phyloP scores from a whole-genome alignment of 352 stramenopile genomes.

The Globisporangium viniferum region DNA sequence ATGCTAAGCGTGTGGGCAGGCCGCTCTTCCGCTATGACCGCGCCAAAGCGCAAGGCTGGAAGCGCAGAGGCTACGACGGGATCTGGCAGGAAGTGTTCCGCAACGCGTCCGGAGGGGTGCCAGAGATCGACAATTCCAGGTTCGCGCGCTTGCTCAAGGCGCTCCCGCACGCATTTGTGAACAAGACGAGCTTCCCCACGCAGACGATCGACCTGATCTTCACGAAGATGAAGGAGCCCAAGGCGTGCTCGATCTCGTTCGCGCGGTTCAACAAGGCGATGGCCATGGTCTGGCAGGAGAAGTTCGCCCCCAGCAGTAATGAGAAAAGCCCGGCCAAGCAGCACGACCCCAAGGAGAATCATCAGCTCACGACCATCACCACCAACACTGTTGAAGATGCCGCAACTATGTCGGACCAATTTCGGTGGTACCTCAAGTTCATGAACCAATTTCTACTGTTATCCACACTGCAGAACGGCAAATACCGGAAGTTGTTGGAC shows the following conservation, averaged over 20 bases:
- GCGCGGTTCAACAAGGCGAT: constrained; percentile 61
- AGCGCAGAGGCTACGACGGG: constrained; percentile 53
- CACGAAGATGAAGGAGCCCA: constrained; percentile 73
- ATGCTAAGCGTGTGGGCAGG: constrained; percentile 28
- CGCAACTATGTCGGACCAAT: constrained; percentile 20
- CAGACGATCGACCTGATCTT: constrained; percentile 66
- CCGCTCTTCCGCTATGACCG: constrained; percentile 38
- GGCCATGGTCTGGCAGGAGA: constrained; percentile 53
- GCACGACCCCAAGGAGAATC: constrained; percentile 2
- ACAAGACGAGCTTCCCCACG: constrained; percentile 51
- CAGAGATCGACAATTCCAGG: constrained; percentile 66
- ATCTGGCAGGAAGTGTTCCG: constrained; percentile 70
- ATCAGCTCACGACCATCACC: background rate
- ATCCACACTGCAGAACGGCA: constrained; percentile 52
- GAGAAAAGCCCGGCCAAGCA: background rate
- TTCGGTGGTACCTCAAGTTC: constrained; percentile 49
- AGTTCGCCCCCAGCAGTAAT: constrained; percentile 24
- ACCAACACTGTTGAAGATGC: background rate
- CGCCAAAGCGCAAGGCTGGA: constrained; percentile 32
- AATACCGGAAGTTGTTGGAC: constrained; percentile 52
- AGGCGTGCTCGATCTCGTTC: constrained; percentile 58
- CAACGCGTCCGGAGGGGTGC: constrained; percentile 34
- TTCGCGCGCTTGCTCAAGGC: constrained; percentile 64
- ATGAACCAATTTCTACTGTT: constrained; percentile 67
- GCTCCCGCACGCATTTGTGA: constrained; percentile 53